Evolutionary conservation across 805 yeast genomes (phyloP).

Genomic region (Monosporozyma solicola): DNA sequence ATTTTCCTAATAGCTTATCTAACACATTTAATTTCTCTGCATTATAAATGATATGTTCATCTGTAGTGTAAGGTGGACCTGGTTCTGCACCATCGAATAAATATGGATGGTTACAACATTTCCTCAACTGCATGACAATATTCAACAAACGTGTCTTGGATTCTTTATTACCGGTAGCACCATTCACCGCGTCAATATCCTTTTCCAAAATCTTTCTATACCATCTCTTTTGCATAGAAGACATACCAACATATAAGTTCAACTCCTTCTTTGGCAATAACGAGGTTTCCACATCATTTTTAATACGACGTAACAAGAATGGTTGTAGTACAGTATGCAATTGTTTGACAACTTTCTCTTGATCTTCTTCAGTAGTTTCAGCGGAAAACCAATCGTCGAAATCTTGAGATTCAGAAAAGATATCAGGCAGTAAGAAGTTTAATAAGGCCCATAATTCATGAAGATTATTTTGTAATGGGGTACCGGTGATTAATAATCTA

Average conservation of each 20-base stretch:
- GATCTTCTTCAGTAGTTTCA: constrained; percentile 33
- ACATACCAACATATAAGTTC: constrained; percentile 65
- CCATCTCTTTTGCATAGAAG: constrained; percentile 73
- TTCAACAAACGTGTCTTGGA: constrained; percentile 67
- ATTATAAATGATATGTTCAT: constrained; percentile 69
- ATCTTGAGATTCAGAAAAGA: constrained; percentile 61
- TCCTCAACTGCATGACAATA: constrained; percentile 77
- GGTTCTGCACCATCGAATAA: constrained; percentile 84
- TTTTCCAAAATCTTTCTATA: constrained; percentile 68
- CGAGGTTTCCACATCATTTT: constrained; percentile 73
- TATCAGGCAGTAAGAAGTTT: constrained; percentile 70
- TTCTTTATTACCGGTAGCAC: constrained; percentile 67
- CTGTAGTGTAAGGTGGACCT: constrained; percentile 82
- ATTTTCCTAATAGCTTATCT: constrained; percentile 55
- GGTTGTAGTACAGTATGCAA: constrained; percentile 71
- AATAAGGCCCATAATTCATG: constrained; percentile 77
- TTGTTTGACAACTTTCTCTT: constrained; percentile 53
- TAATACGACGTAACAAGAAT: constrained; percentile 65
- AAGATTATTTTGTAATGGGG: constrained; percentile 71
- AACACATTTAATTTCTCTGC: constrained; percentile 63
- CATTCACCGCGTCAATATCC: constrained; percentile 78
- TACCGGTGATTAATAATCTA: constrained; percentile 69
- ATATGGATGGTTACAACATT: constrained; percentile 81
- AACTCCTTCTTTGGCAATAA: constrained; percentile 66
- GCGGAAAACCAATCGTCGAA: constrained; percentile 68